phyloP scores from a whole-genome alignment of 345 rosid genomes.

The Populus simonii region DNA sequence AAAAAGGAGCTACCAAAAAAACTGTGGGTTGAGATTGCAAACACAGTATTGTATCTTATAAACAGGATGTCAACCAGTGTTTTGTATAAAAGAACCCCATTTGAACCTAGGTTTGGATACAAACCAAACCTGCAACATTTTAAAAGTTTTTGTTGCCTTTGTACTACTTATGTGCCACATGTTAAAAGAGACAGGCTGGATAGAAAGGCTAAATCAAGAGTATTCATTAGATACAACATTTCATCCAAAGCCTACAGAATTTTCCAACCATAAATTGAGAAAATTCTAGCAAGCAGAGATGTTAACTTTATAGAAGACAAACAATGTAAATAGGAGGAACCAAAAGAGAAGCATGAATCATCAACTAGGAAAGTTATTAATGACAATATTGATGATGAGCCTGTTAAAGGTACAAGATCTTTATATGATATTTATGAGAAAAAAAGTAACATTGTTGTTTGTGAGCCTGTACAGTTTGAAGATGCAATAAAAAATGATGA shows the following conservation, averaged over 20 bases:
- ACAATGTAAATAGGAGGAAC: neutral
- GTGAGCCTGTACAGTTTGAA: neutral
- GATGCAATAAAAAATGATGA: neutral
- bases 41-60: too few relatives aligned
- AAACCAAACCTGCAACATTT: neutral
- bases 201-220: neutral
- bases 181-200: neutral
- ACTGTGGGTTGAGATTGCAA: too few relatives aligned
- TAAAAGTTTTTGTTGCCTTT: neutral
- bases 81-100: too few relatives aligned
- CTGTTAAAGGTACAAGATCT: neutral
- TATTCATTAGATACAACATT: neutral
- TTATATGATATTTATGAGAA: neutral
- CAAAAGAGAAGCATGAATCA: neutral
- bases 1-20: too few relatives aligned
- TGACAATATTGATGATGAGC: neutral
- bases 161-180: neutral
- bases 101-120: neutral
- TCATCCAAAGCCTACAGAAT: neutral
- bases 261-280: neutral
- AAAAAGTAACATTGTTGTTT: neutral
- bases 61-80: neutral
- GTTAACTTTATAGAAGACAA: neutral
- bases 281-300: neutral
- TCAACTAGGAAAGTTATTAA: neutral